Conservation (phyloP, 257 asterid species). For the Solanum microdontum region DNA sequence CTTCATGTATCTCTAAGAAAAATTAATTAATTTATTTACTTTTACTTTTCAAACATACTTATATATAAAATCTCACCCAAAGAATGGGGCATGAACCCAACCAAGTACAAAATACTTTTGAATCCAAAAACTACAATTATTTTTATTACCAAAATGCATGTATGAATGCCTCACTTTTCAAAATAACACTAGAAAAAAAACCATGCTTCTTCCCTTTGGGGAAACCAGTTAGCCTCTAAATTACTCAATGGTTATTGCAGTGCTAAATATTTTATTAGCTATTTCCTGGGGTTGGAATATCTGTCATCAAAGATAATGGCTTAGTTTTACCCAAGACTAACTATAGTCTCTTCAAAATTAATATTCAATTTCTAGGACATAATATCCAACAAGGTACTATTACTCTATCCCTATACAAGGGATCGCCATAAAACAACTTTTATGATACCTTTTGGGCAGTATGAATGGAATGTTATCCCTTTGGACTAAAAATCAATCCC, state of each 20-base stretch:
- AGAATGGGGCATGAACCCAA: neutral
- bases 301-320: neutral
- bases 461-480: no score
- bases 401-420: no score
- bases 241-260: neutral
- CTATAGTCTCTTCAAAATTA: neutral
- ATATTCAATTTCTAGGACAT: no score
- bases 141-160: neutral
- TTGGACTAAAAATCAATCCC: no score
- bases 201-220: neutral
- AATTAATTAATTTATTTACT: no score
- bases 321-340: neutral
- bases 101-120: neutral
- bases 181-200: neutral
- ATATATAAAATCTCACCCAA: neutral
- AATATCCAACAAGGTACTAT: no score
- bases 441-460: no score
- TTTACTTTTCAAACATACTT: neutral
- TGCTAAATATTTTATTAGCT: neutral
- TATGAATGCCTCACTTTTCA: neutral
- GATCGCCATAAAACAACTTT: no score
- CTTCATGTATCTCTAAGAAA: neutral
- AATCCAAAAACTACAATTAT: no score
- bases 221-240: neutral
- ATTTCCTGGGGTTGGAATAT: no score